Evolutionary conservation across 2,329 filamentous ascomycete genomes (phyloP).

Genomic region (Simplicillium aogashimaense): DNA sequence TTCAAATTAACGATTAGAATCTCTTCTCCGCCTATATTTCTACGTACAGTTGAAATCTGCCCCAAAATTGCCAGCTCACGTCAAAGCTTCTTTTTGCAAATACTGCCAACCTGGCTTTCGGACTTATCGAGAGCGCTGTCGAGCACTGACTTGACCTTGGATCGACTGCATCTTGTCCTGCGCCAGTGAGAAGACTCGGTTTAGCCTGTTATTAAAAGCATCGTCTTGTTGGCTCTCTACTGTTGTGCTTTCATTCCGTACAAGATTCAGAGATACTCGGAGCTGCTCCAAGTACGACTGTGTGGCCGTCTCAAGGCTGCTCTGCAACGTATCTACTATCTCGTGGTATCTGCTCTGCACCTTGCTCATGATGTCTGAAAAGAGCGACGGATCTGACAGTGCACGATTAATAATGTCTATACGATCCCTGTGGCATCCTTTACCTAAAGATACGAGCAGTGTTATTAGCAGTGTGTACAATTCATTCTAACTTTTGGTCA

Average conservation of each 20-base stretch:
- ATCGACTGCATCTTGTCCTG: too few relatives aligned
- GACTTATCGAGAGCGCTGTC: too few relatives aligned
- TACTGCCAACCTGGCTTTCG: too few relatives aligned
- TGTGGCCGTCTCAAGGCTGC: slow-evolving; percentile 9
- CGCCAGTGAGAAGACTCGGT: neutral
- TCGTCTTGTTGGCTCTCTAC: slow-evolving; percentile 25
- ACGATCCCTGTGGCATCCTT: slow-evolving; percentile 19
- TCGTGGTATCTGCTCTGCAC: slow-evolving; percentile 14
- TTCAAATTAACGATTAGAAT: too few relatives aligned
- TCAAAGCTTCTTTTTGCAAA: too few relatives aligned
- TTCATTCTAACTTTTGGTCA: neutral
- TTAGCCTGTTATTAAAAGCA: slow-evolving; percentile 20
- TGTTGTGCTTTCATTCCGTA: slow-evolving; percentile 25
- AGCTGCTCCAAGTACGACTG: slow-evolving; percentile 16
- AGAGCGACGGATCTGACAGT: slow-evolving; percentile 16
- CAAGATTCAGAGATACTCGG: slow-evolving; percentile 20
- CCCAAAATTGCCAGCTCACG: too few relatives aligned
- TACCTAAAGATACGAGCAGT: too few relatives aligned
- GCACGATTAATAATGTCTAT: slow-evolving; percentile 21
- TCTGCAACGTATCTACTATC: slow-evolving; percentile 13
- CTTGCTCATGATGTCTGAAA: slow-evolving; percentile 16
- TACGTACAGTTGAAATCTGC: too few relatives aligned
- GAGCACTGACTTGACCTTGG: too few relatives aligned
- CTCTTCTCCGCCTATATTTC: too few relatives aligned
- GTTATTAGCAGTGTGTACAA: too few relatives aligned